Base-by-base conservation (phyloP, 2,329 filamentous ascomycete genomes). In the Epichloe gansuensis region DNA sequence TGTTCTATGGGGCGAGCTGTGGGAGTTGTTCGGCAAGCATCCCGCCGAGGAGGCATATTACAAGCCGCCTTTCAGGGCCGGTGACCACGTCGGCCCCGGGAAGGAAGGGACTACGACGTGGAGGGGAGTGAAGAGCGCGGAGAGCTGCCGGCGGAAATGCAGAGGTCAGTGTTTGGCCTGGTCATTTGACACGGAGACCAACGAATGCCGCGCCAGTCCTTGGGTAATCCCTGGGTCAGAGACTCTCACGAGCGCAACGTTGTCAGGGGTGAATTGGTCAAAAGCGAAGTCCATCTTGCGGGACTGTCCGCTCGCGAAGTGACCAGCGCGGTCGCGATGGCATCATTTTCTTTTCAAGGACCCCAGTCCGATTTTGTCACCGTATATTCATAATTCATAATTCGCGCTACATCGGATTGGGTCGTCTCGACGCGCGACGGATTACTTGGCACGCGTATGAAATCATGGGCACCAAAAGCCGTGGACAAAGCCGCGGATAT, bases 11-110 rank as follows among this genome's bases (percentile, higher is more conserved):
- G 66, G 70, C 38, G 69, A 78, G 44, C 58, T 81, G 25, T 77
- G 75, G 69, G 63, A 69, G 46, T 65, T 77, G 13, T 79, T 77
- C 58, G 71, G 69, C 13, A 65, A 66, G 39, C 65, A 69, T 45
- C 61, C 69, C 48, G 61, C 75, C 56, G 63, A 66, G 12, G 63
- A 75, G 52, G 61, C 65, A 50, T 58, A 17, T 34, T 0, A 37
- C 6, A 11, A 60, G 46, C 59, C 65, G 47, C 68, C 52, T 11
- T 43, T 28, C n/a, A 50, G 61, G 25, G 67, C 69, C 41, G 67
- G 68, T 55, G 76, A 81, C 58, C 73, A 75, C 58, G 76, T 80
- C 15, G 77, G 76, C n/a, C 68, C 69, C 48, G 65, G 67, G 23
- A 75, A 75, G 56, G 72, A 75, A 55, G 60, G 62, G 52, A 68